Evolutionary conservation across 75 land plant species (phyloP), one percentile per base, ranked within the genome.

Genomic region (Selaginella moellendorffii): DNA sequence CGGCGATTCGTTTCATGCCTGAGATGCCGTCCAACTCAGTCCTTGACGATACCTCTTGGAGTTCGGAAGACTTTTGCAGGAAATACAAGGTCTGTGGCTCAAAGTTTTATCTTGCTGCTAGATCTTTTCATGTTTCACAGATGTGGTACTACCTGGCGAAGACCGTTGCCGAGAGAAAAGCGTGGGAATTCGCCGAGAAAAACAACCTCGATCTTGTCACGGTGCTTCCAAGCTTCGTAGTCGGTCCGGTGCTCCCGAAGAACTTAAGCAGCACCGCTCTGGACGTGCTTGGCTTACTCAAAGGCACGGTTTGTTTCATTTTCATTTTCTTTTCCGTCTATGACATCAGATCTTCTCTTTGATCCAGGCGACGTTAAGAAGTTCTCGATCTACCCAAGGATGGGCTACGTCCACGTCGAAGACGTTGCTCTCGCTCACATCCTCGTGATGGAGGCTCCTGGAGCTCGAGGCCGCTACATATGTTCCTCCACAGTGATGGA

Each of bases 401-500:
- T 95, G 92, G 99, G 99, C 31, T 95, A 95, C 67, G 88, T 95
- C 26, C 97, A 90, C 63, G 81, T 95, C 14, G 99, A 95, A 31
- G 99, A 95, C 61, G 99, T 90, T 1, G 96, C 96, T 0, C 53
- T 30, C 1, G 78, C 88, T 20, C 97, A 95, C 66, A 82, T 90
- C 26, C 69, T 86, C 2, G 86, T 78, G 18, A 84, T 75, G 28
- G 86, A 90, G 61, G 42, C 78, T 8, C 61, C 74, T 17, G 52
- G 60, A 20, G 97, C 92, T 17, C 53, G 71, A 18, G 99, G 97
- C 26, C 77, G 99, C 9, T 90, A 84, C 73, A 71, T 95, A 27
- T 86, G 96, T 58, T 82, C 82, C 69, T 84, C 99, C 1, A 29
- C 29, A 10, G 91, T 84, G 10, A 22, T 83, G 29, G 88, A 82